A percentile compares a stretch with the other conserved stretches of the same genome.
phyloP scores from a whole-genome alignment of 1,284 basidiomycete genomes.

The Amylostereum areolatum region DNA sequence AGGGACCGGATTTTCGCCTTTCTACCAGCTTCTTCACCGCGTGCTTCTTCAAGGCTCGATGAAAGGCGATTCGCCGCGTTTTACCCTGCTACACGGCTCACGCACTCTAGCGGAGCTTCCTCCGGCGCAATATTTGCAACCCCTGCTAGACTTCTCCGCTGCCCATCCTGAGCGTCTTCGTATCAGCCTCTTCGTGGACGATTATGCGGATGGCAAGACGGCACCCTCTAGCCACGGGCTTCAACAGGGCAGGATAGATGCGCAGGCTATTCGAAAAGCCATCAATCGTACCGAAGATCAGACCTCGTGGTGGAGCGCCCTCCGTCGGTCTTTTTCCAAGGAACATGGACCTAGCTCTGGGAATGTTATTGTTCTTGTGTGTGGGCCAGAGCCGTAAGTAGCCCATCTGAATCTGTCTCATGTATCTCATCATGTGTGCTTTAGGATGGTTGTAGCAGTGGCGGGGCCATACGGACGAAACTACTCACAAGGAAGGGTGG shows the following conservation, averaged over 20 bases:
- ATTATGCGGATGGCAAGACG: slow-evolving; percentile 25
- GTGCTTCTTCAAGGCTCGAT: slow-evolving; percentile 36
- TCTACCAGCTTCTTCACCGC: slow-evolving; percentile 54
- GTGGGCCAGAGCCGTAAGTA: slow-evolving; percentile 75
- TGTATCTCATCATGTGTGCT: slow-evolving; percentile 3
- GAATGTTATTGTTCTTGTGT: slow-evolving; percentile 62
- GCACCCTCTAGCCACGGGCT: slow-evolving; percentile 19
- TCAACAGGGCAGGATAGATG: slow-evolving; percentile 48
- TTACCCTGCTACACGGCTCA: slow-evolving; percentile 69
- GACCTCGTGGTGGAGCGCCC: slow-evolving; percentile 38
- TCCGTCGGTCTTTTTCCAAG: slow-evolving; percentile 24
- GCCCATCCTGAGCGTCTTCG: slow-evolving; percentile 48
- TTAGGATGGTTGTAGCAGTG: slow-evolving; percentile 68
- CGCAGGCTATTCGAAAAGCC: slow-evolving; percentile 33
- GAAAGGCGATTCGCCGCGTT: slow-evolving; percentile 36
- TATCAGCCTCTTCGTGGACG: slow-evolving; percentile 59
- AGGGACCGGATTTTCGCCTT: slow-evolving; percentile 79
- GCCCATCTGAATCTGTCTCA: background rate
- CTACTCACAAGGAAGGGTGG: slow-evolving; percentile 66
- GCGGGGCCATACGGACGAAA: slow-evolving; percentile 74
- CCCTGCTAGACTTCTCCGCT: slow-evolving; percentile 40
- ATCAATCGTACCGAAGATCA: slow-evolving; percentile 8
- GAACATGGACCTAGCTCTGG: background rate
- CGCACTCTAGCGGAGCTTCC: slow-evolving; percentile 57
- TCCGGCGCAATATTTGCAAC: slow-evolving; percentile 48